Evolutionary conservation across 192 early-diverging fungal genomes (phyloP), one percentile per base, ranked within the genome.

Genomic region (Tieghemiomyces parasiticus): DNA sequence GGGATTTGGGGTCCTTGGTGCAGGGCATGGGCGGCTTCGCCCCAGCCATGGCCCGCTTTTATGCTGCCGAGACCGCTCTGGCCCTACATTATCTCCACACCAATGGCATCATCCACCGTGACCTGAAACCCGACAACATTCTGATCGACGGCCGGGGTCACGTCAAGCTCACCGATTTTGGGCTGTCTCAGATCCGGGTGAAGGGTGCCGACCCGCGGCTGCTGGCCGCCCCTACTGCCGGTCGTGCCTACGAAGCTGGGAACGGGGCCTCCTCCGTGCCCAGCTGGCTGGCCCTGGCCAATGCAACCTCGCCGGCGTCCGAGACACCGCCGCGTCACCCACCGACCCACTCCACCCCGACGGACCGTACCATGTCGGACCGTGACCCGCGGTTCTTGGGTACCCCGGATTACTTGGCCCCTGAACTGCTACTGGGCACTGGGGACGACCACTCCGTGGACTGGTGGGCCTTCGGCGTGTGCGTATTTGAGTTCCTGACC

Each of bases 391-490:
- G 67, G 1, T 72, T 87, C 22, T 65, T 86, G 2, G 95, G 95
- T 8, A 95, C 95, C 1, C 95, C 95, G 1, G 95, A 97, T 64
- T 95, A 93, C 42, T 62, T 97, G 50, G 93, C 93, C 0, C 95
- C 93, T 3, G 95, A 97, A 67, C 73, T 97, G 24, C 73, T 95
- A 38, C 78, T 92, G 10, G 90, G 92, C 6, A 81, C 87, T 14
- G 86, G 85, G 20, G 87, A 95, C 63, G 85, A 81, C 10, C 76
- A 80, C 3, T 82, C 83, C 2, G 95, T 95, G 10, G 95, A 97
- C 62, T 97, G 91, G 92, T 97, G 95, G 95, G 81, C 90, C 1
- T 66, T 96, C 19, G 95, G 95, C 28, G 82, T 95, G 31, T 89
- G 90, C 50, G 61, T 93, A 30, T 97, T 86, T 67, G 93, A 97